Conservation (phyloP, 2,329 filamentous ascomycete genomes). For the Ophiostoma piceae region DNA sequence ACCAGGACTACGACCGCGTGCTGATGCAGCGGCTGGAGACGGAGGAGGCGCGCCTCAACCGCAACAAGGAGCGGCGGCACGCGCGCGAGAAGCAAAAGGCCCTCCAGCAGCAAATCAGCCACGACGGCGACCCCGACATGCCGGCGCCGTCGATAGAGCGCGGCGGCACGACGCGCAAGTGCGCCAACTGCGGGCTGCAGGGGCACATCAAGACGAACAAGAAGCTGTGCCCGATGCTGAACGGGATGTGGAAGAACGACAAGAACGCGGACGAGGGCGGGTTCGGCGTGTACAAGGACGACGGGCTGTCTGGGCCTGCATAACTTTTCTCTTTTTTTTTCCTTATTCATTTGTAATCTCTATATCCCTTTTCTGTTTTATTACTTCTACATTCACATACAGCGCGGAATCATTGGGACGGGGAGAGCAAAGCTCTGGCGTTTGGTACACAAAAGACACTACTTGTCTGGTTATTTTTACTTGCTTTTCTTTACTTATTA, state of each 20-base stretch:
- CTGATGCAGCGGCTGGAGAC: constrained; percentile 46
- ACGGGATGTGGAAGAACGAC: constrained; percentile 68
- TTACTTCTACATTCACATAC: background rate
- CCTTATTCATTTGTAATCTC: background rate
- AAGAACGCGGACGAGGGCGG: constrained; percentile 53
- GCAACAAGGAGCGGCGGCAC: constrained; percentile 85
- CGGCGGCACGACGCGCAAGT: constrained; percentile 77
- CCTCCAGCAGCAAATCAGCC: constrained; percentile 45
- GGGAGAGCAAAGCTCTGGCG: no score
- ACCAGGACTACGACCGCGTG: constrained; percentile 60
- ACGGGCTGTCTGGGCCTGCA: constrained; percentile 22
- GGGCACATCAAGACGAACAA: constrained; percentile 99
- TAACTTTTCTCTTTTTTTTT: constrained; percentile 12
- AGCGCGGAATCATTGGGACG: no score
- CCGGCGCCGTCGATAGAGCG: constrained; percentile 49
- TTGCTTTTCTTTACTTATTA: background rate
- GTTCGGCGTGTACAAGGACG: constrained; percentile 44
- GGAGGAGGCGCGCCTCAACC: constrained; percentile 77
- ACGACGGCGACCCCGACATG: constrained; percentile 44
- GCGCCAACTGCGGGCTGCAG: constrained; percentile 93
- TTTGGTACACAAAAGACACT: no score
- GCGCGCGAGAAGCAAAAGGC: constrained; percentile 85
- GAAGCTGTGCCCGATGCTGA: constrained; percentile 86
- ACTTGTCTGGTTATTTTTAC: no score
- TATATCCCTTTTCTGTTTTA: background rate